A percentile compares a stretch with the other conserved stretches of the same genome.
phyloP scores from a whole-genome alignment of 805 yeast species.

The Myxozyma nipponensis region DNA sequence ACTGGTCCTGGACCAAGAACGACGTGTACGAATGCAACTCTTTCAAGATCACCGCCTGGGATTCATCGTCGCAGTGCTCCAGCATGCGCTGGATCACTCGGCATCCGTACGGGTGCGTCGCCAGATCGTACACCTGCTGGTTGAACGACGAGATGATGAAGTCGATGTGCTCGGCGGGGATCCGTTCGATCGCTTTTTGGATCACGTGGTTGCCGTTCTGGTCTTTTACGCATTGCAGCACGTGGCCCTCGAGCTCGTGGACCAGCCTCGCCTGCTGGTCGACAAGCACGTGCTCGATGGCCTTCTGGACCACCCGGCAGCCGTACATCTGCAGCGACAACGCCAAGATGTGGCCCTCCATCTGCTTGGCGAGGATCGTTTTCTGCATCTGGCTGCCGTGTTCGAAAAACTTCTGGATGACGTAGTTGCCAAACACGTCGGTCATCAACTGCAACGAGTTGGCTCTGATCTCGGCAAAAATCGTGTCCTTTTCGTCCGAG shows the following conservation, averaged over 20 bases:
- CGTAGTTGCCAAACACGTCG: conserved; percentile 97
- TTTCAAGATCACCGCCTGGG: conserved; percentile 61
- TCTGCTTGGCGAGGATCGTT: conserved; percentile 59
- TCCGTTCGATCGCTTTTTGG: conserved; percentile 86
- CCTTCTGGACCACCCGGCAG: conserved; percentile 94
- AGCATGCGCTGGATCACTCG: conserved; percentile 90
- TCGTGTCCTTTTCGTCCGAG: conserved; percentile 68
- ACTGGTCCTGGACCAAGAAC: conserved; percentile 87
- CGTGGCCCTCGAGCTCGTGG: conserved; percentile 61
- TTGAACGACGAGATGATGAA: conserved; percentile 68
- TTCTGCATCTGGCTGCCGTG: conserved; percentile 69
- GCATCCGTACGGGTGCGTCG: conserved; percentile 97
- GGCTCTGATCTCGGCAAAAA: conserved; percentile 78
- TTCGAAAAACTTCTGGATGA: conserved; percentile 91
- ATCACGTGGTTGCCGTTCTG: conserved; percentile 98
- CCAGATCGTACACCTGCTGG: conserved; percentile 67
- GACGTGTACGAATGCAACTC: conserved; percentile 71
- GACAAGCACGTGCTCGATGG: conserved; percentile 66
- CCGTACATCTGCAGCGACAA: conserved; percentile 95
- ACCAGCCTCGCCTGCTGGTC: conserved; percentile 66
- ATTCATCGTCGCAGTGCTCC: conserved; percentile 66
- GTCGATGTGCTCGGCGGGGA: conserved; percentile 65
- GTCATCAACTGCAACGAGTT: conserved; percentile 77
- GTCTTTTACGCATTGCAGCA: conserved; percentile 74
- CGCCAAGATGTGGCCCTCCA: conserved; percentile 70